phyloP scores from a whole-genome alignment of 257 asterid species.

The Capsicum rhomboideum region DNA sequence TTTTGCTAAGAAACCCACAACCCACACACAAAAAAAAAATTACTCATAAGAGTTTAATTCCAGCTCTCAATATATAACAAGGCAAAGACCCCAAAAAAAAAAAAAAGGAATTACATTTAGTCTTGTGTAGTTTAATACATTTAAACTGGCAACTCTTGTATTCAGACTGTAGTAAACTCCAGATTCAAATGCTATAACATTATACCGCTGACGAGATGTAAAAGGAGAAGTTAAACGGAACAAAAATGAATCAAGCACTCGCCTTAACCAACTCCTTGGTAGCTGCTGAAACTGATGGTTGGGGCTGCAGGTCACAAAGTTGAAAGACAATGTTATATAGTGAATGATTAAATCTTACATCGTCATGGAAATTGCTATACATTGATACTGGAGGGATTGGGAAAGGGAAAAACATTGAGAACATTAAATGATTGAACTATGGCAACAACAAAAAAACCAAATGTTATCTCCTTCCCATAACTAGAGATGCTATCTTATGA shows the following conservation, averaged over 20 bases:
- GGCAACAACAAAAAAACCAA: too few species aligned
- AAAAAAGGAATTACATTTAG: neutral
- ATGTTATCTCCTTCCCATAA: neutral
- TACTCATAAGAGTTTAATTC: too few species aligned
- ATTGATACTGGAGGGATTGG: neutral
- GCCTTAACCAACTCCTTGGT: conserved; percentile 29
- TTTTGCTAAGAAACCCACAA: too few species aligned
- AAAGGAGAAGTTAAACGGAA: neutral
- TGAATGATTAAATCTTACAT: neutral
- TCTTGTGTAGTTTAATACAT: neutral
- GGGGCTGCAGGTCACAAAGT: conserved; percentile 37
- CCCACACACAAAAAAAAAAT: too few species aligned
- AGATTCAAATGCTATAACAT: neutral
- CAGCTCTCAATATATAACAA: neutral
- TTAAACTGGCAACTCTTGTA: neutral
- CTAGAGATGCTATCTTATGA: neutral
- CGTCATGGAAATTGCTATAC: neutral
- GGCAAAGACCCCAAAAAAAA: neutral
- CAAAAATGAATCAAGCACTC: conserved; percentile 15
- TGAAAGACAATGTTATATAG: neutral
- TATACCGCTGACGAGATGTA: too few species aligned
- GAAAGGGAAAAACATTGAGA: neutral
- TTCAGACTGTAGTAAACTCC: neutral
- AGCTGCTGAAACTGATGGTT: conserved; percentile 7
- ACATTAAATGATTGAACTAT: neutral